Base-by-base conservation (phyloP, 805 yeast species). In the Wickerhamomyces pijperi region DNA sequence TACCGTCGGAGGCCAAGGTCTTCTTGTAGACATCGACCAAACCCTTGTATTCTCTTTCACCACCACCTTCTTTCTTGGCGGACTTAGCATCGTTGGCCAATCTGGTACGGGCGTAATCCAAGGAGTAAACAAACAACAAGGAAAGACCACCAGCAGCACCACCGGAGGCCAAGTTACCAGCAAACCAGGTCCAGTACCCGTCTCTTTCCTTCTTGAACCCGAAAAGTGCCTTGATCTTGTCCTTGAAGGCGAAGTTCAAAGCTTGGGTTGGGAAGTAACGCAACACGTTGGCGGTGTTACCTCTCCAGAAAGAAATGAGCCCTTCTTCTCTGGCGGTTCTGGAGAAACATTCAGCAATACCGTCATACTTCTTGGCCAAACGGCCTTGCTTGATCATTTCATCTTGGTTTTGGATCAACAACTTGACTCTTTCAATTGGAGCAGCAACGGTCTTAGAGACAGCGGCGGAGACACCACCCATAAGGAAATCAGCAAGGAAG, bases 181-280 rank as follows among this genome's bases (percentile, higher is more conserved):
- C 87, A 55, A 86, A 82, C 95, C 94, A 85, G 59, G 62, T 65
- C 76, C 80, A 78, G 80, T 85, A 85, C 51, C 80, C 78, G 52
- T 84, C 94, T 31, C 18, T 31, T 16, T 79, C 83, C 78, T 84
- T 85, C 78, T 83, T 85, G 81, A 83, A 84, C 68, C 94, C 94
- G 65, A 86, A 85, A 80, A 85, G 68, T 56, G 76, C 74, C 79
- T 86, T 86, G 72, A 85, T 82, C 72, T 84, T 82, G 67, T 86
- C 95, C 75, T 84, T 86, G 85, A 86, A 86, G 58, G 95, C 95
- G 61, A 86, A 86, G 79, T 86, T 86, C 65, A 86, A 76, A 57
- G 95, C 95, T 70, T 86, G 95, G 64, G 95, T 86, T 65, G 95
- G 95, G 90, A 86, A 86, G 77, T 86, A 86, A 76, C 95, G 83